Percentiles rank a stretch among this genome's conserved stretches.
Evolutionary conservation across 495 filamentous ascomycete species (phyloP).

Genomic region (Annulohypoxylon nitens): DNA sequence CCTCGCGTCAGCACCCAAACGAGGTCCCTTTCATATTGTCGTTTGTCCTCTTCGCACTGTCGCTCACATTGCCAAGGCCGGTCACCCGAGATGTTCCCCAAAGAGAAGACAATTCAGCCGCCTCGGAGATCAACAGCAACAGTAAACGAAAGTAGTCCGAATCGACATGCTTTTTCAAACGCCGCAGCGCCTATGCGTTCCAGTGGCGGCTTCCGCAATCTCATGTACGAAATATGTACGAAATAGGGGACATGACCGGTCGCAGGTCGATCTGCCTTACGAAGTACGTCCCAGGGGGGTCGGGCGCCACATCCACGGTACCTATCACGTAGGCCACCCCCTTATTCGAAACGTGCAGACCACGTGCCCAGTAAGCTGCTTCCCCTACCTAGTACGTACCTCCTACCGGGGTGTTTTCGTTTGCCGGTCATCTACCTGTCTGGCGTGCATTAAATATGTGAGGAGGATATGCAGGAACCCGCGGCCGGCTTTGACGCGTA

Average conservation of each 20-base stretch:
- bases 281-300: constrained; percentile 5
- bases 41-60: neutral
- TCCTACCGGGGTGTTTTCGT: neutral
- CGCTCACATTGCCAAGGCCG: neutral
- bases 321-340: neutral
- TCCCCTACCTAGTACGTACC: neutral
- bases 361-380: constrained; percentile 19
- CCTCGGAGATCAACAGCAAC: neutral
- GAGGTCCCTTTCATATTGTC: neutral
- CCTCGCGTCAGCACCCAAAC: neutral
- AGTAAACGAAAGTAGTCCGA: neutral
- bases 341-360: constrained; percentile 9
- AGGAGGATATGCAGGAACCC: neutral
- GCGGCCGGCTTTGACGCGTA: constrained; percentile 1
- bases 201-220: neutral
- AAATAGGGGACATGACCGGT: neutral
- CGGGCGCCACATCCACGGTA: neutral
- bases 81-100: neutral
- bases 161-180: neutral
- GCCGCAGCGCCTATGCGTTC: neutral
- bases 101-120: neutral
- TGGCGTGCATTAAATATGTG: neutral
- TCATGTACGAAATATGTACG: neutral
- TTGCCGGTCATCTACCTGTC: neutral
- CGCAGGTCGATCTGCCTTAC: neutral